Evolutionary conservation across 225 moss, liverwort and hornwort genomes (phyloP).

Genomic region (Sphagnum tenellum): DNA sequence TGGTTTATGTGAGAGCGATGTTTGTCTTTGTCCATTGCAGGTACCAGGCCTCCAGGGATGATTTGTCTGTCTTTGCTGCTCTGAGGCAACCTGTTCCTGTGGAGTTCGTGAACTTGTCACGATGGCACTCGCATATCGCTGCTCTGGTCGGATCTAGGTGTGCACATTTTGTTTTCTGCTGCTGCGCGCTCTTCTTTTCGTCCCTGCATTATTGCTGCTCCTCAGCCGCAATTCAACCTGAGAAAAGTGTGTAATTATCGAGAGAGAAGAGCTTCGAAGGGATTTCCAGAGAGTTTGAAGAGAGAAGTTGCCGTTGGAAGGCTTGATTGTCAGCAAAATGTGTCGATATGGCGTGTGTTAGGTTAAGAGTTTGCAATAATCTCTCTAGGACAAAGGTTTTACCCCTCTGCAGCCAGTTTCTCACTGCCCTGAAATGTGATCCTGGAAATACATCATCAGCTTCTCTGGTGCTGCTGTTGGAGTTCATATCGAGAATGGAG

Average conservation of each 20-base stretch:
- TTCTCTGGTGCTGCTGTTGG: constrained; percentile 30
- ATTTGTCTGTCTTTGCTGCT: constrained; percentile 51
- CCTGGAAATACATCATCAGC: constrained; percentile 3
- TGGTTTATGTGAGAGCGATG: too few species aligned
- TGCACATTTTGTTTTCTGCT: constrained; percentile 1
- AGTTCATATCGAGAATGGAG: constrained; percentile 43
- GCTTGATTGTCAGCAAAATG: neutral
- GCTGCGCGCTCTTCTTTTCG: too few species aligned
- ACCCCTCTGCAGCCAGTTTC: neutral
- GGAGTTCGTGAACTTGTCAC: constrained; percentile 44
- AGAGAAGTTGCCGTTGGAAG: too few species aligned
- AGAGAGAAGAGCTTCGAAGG: too few species aligned
- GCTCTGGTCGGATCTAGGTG: constrained; percentile 60
- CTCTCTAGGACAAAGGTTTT: neutral
- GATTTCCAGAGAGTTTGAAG: too few species aligned
- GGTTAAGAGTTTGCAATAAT: neutral
- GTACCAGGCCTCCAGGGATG: constrained; percentile 67
- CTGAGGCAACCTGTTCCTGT: constrained; percentile 32
- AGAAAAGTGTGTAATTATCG: too few species aligned
- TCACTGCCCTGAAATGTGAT: too few species aligned
- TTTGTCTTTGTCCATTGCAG: constrained; percentile 9
- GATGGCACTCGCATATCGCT: constrained; percentile 74
- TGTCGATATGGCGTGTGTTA: too few species aligned
- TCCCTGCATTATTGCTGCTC: neutral
- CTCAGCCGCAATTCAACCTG: neutral